These are phyloP conservation scores for Pseudogymnoascus sp. DNA, from an alignment of 2,329 filamentous ascomycete species.

Conservation along the genomic window DNA sequence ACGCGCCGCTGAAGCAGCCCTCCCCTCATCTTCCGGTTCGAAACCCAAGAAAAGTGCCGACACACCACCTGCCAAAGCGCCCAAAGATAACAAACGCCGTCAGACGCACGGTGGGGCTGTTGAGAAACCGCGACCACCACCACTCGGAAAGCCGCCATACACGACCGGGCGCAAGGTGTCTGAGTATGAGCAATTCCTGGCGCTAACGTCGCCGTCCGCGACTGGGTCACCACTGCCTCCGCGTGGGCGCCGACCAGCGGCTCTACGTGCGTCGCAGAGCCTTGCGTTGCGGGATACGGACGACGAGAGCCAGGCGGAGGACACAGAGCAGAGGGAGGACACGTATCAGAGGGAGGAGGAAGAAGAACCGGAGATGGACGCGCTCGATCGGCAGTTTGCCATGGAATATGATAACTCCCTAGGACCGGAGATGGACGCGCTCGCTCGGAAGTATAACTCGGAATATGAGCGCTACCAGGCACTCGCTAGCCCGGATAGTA, in stretches of 20 bases:
- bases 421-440: conserved; percentile 12
- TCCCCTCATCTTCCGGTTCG: not conserved
- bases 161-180: conserved; percentile 9
- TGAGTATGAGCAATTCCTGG: conserved; percentile 10
- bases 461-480: conserved; percentile 26
- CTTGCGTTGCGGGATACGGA: conserved; percentile 9
- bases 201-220: conserved; percentile 3
- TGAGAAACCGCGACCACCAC: not conserved
- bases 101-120: not conserved
- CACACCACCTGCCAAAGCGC: not conserved
- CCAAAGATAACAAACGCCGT: not conserved
- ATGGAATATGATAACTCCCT: no score
- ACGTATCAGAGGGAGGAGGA: conserved; percentile 17
- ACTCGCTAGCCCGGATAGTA: conserved; percentile 19
- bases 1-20: conserved; percentile 12
- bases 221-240: conserved; percentile 5
- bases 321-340: conserved; percentile 14
- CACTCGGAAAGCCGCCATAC: not conserved
- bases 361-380: conserved; percentile 12
- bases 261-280: conserved; percentile 1
- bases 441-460: conserved; percentile 13
- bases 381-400: conserved; percentile 15
- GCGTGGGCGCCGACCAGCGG: conserved; percentile 10
- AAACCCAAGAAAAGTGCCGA: not conserved
- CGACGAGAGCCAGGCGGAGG: conserved; percentile 11